phyloP scores from a whole-genome alignment of 495 filamentous ascomycete species.

The Pseudomonodictys pantanalensis region DNA sequence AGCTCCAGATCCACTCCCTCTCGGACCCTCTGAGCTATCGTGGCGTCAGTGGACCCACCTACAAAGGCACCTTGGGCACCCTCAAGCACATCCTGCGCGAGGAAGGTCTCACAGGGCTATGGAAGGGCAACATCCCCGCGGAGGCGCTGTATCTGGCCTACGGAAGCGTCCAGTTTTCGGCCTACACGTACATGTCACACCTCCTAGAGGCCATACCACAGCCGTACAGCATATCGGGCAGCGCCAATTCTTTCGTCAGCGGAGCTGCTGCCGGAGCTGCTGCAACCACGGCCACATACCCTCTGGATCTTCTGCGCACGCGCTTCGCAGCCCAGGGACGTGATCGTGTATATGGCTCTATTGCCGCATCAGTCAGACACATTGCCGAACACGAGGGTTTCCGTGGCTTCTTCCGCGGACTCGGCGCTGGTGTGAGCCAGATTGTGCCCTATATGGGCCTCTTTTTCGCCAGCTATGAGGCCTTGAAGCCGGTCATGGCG shows the following conservation, averaged over 20 bases:
- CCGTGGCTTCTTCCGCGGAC: constrained; percentile 80
- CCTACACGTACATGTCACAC: constrained; percentile 70
- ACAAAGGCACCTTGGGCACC: constrained; percentile 76
- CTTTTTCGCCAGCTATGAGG: constrained; percentile 89
- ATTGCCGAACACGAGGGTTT: constrained; percentile 74
- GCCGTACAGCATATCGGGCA: constrained; percentile 52
- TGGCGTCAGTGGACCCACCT: constrained; percentile 59
- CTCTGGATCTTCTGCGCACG: constrained; percentile 88
- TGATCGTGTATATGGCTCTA: constrained; percentile 72
- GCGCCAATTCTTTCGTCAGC: constrained; percentile 67
- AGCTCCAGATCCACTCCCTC: constrained; percentile 80
- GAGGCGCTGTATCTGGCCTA: constrained; percentile 91
- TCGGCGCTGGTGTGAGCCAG: constrained; percentile 74
- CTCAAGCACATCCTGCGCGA: constrained; percentile 68
- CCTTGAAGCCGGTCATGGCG: constrained; percentile 56
- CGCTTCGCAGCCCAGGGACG: constrained; percentile 92
- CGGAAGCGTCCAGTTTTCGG: constrained; percentile 81
- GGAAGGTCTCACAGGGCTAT: constrained; percentile 83
- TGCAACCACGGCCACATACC: constrained; percentile 84
- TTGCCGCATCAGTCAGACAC: constrained; percentile 63
- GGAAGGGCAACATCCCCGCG: constrained; percentile 97
- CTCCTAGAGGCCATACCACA: constrained; percentile 52
- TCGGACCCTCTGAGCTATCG: constrained; percentile 60
- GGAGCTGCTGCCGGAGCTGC: constrained; percentile 76
- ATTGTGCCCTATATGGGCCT: constrained; percentile 95